Evolutionary conservation across 1,284 basidiomycete species (phyloP).

Genomic region (Afroboletus lepidellus): DNA sequence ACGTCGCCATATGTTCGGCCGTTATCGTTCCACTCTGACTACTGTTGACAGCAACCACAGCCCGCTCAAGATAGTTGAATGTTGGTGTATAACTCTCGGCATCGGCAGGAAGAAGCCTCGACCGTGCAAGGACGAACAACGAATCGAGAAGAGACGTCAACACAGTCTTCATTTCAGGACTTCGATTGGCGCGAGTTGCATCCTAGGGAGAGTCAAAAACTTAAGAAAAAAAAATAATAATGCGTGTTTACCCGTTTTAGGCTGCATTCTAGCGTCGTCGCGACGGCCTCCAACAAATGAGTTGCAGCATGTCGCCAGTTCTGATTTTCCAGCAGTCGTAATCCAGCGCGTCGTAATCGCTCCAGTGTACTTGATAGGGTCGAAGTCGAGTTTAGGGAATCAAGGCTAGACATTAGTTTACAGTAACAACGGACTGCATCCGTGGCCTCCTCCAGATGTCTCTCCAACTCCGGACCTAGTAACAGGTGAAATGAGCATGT

Average conservation of each 20-base stretch:
- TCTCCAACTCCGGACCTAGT: conserved; percentile 22
- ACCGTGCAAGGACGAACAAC: conserved; percentile 57
- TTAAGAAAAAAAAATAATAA: too few relatives aligned
- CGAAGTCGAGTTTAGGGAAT: conserved; percentile 1
- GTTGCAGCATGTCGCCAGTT: conserved; percentile 4
- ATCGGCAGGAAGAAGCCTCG: conserved; percentile 42
- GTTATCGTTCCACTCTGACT: conserved; percentile 3
- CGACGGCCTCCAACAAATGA: conserved; percentile 27
- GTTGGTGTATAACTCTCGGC: conserved; percentile 51
- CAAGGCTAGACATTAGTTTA: conserved; percentile 16
- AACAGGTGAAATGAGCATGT: background rate
- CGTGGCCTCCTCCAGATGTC: conserved; percentile 23
- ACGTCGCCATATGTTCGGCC: conserved; percentile 46
- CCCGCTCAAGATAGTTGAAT: conserved; percentile 49
- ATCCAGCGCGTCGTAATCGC: conserved; percentile 48
- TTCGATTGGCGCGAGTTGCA: conserved; percentile 14
- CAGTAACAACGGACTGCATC: conserved; percentile 18
- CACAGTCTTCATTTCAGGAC: conserved; percentile 32
- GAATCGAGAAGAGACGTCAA: conserved; percentile 58
- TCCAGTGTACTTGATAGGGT: conserved; percentile 47
- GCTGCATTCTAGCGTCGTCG: conserved; percentile 16
- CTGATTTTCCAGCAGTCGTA: conserved; percentile 46
- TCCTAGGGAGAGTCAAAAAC: conserved; percentile 22
- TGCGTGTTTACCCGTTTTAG: conserved; percentile 34
- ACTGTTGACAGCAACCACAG: conserved; percentile 36